phyloP scores from a whole-genome alignment of 2,329 filamentous ascomycete species.

The Arthrobotrys pseudoclavata region DNA sequence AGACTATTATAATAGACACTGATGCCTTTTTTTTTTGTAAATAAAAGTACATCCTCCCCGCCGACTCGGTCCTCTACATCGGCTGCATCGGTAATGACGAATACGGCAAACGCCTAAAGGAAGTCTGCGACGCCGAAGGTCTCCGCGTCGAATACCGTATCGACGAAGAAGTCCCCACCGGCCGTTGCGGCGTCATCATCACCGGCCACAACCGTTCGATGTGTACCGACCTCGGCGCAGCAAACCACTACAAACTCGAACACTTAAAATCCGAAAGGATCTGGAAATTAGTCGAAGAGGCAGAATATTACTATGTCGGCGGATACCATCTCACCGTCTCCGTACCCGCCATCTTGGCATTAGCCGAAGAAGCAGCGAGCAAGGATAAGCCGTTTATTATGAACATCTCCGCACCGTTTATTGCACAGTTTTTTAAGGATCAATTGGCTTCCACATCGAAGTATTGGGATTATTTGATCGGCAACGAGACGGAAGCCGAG shows the following conservation, averaged over 20 bases:
- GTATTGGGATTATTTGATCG: constrained; percentile 96
- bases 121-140: constrained; percentile 84
- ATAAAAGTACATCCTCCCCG: constrained; percentile 83
- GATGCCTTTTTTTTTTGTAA: not conserved
- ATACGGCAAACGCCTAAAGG: constrained; percentile 87
- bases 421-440: constrained; percentile 97
- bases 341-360: constrained; percentile 87
- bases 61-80: constrained; percentile 91
- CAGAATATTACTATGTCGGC: constrained; percentile 90
- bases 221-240: constrained; percentile 93
- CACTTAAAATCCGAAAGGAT: constrained; percentile 92
- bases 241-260: constrained; percentile 95
- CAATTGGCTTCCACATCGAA: constrained; percentile 85
- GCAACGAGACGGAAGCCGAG: constrained; percentile 94
- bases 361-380: constrained; percentile 88
- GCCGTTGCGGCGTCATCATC: constrained; percentile 95
- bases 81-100: constrained; percentile 96
- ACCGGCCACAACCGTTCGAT: constrained; percentile 95
- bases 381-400: constrained; percentile 80
- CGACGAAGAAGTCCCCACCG: constrained; percentile 85
- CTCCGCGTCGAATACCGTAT: constrained; percentile 95
- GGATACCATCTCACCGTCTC: constrained; percentile 98
- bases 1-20: not conserved
- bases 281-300: constrained; percentile 91
- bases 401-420: constrained; percentile 94